Percentiles rank a stretch among this genome's conserved stretches.
These are phyloP conservation scores for Metschnikowia dekortorum DNA, from an alignment of 805 yeast species.

Conservation along the genomic window DNA sequence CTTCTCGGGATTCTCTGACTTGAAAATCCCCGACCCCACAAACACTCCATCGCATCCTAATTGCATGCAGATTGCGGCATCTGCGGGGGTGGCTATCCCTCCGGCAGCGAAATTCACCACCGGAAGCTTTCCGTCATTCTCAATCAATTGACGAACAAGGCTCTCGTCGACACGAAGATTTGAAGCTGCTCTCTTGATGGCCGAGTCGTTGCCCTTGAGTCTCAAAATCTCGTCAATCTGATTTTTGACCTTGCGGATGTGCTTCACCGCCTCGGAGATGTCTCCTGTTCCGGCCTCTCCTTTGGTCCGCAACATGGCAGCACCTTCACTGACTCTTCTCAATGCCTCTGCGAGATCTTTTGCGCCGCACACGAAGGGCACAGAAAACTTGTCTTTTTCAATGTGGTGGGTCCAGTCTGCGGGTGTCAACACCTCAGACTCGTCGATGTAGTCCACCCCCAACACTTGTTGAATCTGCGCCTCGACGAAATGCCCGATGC, in stretches of 20 bases:
- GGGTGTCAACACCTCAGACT: slow-evolving; percentile 79
- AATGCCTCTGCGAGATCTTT: slow-evolving; percentile 78
- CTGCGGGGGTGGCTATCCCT: slow-evolving; percentile 85
- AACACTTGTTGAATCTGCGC: slow-evolving; percentile 72
- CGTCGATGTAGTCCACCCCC: slow-evolving; percentile 77
- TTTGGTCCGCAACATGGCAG: slow-evolving; percentile 82
- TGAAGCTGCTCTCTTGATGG: slow-evolving; percentile 46
- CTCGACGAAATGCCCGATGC: slow-evolving; percentile 81
- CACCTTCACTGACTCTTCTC: slow-evolving; percentile 75
- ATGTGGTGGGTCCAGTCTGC: slow-evolving; percentile 71
- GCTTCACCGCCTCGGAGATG: slow-evolving; percentile 76
- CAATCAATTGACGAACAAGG: slow-evolving; percentile 47
- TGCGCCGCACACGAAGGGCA: slow-evolving; percentile 84
- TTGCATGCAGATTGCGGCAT: slow-evolving; percentile 81
- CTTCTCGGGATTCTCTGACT: slow-evolving; percentile 65
- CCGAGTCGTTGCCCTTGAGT: slow-evolving; percentile 30
- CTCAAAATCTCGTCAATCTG: slow-evolving; percentile 48
- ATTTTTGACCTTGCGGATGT: slow-evolving; percentile 55
- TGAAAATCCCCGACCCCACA: slow-evolving; percentile 77
- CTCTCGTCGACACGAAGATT: slow-evolving; percentile 56
- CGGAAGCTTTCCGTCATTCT: slow-evolving; percentile 58
- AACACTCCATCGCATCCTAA: slow-evolving; percentile 76
- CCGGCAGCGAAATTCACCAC: slow-evolving; percentile 89
- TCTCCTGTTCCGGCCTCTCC: slow-evolving; percentile 92
- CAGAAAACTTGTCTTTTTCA: slow-evolving; percentile 52